phyloP scores from a whole-genome alignment of 768 basidiomycete genomes.

The Lentinus tigrinus region DNA sequence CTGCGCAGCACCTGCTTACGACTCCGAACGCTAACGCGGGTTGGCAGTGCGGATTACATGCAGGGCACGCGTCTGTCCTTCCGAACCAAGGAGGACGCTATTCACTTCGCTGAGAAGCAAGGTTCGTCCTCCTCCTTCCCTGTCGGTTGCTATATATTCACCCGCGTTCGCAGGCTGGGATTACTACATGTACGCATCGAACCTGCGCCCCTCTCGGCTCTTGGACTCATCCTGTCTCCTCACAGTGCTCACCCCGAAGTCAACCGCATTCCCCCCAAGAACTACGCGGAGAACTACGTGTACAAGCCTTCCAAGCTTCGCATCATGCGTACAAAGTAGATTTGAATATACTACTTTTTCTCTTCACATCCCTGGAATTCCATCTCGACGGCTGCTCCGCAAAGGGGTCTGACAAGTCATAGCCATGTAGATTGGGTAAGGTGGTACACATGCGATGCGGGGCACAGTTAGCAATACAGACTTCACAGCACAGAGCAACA shows the following conservation, averaged over 20 bases:
- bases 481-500: no score
- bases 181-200: constrained; percentile 72
- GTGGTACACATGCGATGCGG: no score
- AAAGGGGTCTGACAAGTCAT: no score
- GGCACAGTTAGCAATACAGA: no score
- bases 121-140: constrained; percentile 44
- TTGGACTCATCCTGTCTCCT: not conserved
- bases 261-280: constrained; percentile 78
- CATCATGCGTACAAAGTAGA: constrained; percentile 90
- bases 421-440: no score
- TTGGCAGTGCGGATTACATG: constrained; percentile 86
- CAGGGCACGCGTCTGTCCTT: constrained; percentile 86
- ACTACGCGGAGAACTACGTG: constrained; percentile 89
- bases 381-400: not conserved
- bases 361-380: not conserved
- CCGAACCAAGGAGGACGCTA: constrained; percentile 83
- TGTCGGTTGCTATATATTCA: not conserved
- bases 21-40: not conserved
- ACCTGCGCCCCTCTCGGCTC: constrained; percentile 13
- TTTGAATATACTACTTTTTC: constrained; percentile 2
- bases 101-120: constrained; percentile 97
- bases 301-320: constrained; percentile 80
- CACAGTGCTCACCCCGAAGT: constrained; percentile 34
- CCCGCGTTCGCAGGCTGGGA: constrained; percentile 72
- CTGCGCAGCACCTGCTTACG: not conserved